Evolutionary conservation across 352 stramenopile species (phyloP), one percentile per base, ranked within the genome.

Genomic region (Phytophthora pistaciae): DNA sequence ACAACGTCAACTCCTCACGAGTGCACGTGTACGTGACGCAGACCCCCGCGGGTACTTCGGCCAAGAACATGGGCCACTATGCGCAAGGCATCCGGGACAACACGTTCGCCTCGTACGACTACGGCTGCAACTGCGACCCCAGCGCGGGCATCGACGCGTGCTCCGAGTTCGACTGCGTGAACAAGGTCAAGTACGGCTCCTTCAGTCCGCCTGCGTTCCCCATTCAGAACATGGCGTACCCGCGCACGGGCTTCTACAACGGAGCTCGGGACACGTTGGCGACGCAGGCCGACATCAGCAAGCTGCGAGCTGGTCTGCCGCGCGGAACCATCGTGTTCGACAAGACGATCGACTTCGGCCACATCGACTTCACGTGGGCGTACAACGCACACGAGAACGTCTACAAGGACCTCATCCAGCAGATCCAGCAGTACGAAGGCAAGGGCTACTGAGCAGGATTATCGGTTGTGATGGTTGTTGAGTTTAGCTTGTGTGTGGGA

Each of bases 51-150:
- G 78, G 80, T 16, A 86, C 72, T 31, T 84, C 78, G 0, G 70
- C 83, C 46, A 84, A 88, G 57, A 88, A 84, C 62, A 66, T 88
- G 56, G 80, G 60, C 13, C 80, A 88, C 36, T 88, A 78, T 64
- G 80, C 78, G 11, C 80, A 88, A 56, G 70, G 62, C 11, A 86
- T 88, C 44, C 80, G 80, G 8, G 70, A 76, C 64, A 60, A 86
- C 21, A 82, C 73, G n/a, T 88, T 84, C 56, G 72, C 76, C 21
- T 72, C 61, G 20, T 88, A 80, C 56, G 78, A 88, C 63, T 88
- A 85, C 57, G 80, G 78, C 18, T 88, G 77, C 60, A 54, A 48
- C 10, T 87, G 80, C 48, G 59, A 78, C 0, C 33, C 56, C 6
- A 33, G 67, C 5, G 68, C 83, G n/a, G 71, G 74, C 1, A 62